A percentile compares a stretch with the other conserved stretches of the same genome.
phyloP scores from a whole-genome alignment of 2,329 filamentous ascomycete species.

The Talaromyces sp. region DNA sequence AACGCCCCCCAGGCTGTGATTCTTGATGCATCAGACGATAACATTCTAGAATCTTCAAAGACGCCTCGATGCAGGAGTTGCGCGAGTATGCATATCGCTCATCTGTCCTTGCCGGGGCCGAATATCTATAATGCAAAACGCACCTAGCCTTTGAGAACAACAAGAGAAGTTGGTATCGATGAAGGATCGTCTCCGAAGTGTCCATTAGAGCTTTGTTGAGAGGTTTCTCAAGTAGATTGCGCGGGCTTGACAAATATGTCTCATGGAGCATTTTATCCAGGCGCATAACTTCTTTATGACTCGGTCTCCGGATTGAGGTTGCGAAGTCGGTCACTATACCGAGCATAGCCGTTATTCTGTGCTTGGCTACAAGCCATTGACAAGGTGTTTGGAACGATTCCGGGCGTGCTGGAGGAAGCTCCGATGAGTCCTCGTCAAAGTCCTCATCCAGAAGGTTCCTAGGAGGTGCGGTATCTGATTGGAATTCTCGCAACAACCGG shows the following conservation, averaged over 20 bases:
- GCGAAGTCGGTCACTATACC: conserved; percentile 37
- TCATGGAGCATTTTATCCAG: conserved; percentile 11
- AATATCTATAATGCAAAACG: conserved; percentile 55
- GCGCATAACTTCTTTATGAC: conserved; percentile 32
- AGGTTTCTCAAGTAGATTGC: conserved; percentile 8
- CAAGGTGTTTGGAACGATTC: conserved; percentile 54
- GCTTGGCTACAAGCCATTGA: conserved; percentile 39
- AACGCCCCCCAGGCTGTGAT: conserved; percentile 54
- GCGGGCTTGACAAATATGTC: conserved; percentile 5
- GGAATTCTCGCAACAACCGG: conserved; percentile 59
- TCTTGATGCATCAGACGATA: conserved; percentile 54
- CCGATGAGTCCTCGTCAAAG: conserved; percentile 53
- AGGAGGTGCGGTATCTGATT: conserved; percentile 60
- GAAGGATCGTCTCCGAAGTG: conserved; percentile 52
- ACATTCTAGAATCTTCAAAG: conserved; percentile 50
- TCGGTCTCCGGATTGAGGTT: conserved; percentile 31
- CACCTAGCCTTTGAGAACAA: conserved; percentile 53
- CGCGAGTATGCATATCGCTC: conserved; percentile 44
- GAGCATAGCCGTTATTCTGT: conserved; percentile 32
- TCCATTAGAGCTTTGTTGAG: conserved; percentile 46
- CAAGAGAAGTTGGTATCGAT: conserved; percentile 53
- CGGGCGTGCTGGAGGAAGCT: conserved; percentile 57
- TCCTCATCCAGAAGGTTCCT: conserved; percentile 63
- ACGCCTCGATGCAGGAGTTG: conserved; percentile 49
- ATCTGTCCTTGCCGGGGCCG: conserved; percentile 40